phyloP scores from a whole-genome alignment of 352 stramenopile genomes.

The Halophytophthora batemanensis region DNA sequence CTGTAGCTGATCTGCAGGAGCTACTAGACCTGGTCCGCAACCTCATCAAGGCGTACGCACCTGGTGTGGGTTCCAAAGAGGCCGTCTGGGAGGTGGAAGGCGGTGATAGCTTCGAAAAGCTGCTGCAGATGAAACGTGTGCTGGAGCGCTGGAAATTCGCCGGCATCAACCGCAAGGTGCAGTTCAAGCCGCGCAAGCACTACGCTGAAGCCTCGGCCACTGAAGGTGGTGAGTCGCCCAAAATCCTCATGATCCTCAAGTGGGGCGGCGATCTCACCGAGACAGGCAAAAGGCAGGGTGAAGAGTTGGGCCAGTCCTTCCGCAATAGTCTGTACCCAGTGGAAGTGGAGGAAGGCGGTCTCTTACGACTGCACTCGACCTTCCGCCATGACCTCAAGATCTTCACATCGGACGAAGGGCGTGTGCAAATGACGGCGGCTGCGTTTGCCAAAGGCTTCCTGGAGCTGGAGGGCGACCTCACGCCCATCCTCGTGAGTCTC shows the following conservation, averaged over 20 bases:
- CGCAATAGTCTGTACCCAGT: constrained; percentile 87
- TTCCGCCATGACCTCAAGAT: constrained; percentile 99
- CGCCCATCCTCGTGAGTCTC: constrained; percentile 98
- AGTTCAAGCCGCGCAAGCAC: constrained; percentile 78
- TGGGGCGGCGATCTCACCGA: constrained; percentile 99
- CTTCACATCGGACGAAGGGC: constrained; percentile 98
- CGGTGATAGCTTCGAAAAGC: constrained; percentile 89
- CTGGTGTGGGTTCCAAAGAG: constrained; percentile 74
- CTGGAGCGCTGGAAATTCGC: constrained; percentile 96
- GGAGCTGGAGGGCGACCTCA: constrained; percentile 98
- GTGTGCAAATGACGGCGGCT: constrained; percentile 99
- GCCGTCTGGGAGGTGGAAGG: constrained; percentile 84
- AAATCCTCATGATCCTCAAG: constrained; percentile 99
- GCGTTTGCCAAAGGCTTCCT: constrained; percentile 99
- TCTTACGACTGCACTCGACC: constrained; percentile 98
- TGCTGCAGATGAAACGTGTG: constrained; percentile 96
- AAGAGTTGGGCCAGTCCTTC: constrained; percentile 93
- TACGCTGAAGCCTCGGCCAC: constrained; percentile 38
- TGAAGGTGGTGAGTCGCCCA: constrained; percentile 50
- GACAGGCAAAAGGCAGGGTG: constrained; percentile 95
- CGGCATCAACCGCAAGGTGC: constrained; percentile 97
- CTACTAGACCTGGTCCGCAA: constrained; percentile 76
- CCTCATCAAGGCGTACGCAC: constrained; percentile 81
- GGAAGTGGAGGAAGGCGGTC: constrained; percentile 90
- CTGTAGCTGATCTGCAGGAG: constrained; percentile 75